Evolutionary conservation across 306 rosid genomes (phyloP).

Genomic region (Begonia loranthoides): DNA sequence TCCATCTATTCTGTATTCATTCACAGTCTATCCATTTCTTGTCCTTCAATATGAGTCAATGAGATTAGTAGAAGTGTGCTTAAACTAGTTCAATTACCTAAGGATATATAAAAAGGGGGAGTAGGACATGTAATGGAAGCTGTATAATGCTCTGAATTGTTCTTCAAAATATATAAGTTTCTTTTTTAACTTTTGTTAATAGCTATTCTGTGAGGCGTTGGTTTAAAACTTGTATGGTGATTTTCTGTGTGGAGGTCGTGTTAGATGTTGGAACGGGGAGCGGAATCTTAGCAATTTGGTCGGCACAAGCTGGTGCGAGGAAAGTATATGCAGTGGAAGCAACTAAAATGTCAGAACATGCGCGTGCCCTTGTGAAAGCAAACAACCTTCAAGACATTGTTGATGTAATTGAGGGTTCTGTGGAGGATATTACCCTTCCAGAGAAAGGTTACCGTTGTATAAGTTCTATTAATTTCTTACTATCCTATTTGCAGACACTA

Average conservation of each 20-base stretch:
- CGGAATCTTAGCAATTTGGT: conserved; percentile 98
- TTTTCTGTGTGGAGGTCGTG: conserved; percentile 48
- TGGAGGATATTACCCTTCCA: conserved; percentile 77
- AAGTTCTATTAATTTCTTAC: too few species aligned
- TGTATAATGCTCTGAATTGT: too few species aligned
- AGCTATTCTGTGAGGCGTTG: neutral
- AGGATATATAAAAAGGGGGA: too few species aligned
- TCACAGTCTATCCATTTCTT: too few species aligned
- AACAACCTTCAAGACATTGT: conserved; percentile 56
- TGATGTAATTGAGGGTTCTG: conserved; percentile 82
- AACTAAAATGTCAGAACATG: conserved; percentile 91
- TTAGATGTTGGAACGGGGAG: conserved; percentile 99
- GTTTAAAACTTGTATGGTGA: conserved; percentile 6
- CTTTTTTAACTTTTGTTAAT: neutral
- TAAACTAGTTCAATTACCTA: too few species aligned
- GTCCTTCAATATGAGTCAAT: too few species aligned
- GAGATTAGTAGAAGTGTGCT: too few species aligned
- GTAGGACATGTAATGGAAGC: too few species aligned
- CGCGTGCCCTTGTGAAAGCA: conserved; percentile 60
- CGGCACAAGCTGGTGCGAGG: conserved; percentile 96
- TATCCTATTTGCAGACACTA: too few species aligned
- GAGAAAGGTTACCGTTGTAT: conserved; percentile 62
- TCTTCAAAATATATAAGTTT: too few species aligned
- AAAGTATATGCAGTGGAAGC: conserved; percentile 99
- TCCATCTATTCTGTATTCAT: too few species aligned